Evolutionary conservation across 768 basidiomycete genomes (phyloP), one percentile per base, ranked within the genome.

Genomic region (Cubamyces lactineus): DNA sequence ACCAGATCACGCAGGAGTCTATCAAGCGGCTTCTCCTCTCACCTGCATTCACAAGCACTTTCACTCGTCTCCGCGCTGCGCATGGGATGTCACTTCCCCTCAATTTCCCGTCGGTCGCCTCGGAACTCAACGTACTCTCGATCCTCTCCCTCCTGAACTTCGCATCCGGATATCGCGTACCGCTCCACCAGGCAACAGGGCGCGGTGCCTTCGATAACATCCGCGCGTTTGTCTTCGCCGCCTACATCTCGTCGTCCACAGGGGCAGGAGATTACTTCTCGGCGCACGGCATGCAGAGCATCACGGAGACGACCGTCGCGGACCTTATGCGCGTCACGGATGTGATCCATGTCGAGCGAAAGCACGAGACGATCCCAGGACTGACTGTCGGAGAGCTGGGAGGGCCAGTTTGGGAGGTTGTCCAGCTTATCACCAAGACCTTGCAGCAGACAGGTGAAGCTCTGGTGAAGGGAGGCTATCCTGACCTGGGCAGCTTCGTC

Each of bases 151-250:
- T 94, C 16, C 80, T 96, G 38, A 94, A 94, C 72, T 92, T 95
- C 72, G 90, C 83, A 5, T 91, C 90, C 1, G 91, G 90, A 39
- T 95, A 91, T 73, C 88, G 91, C 24, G 78, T 80, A 5, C 84
- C 88, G 5, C 80, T 96, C 41, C 92, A 91, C 72, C 74, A 75
- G 15, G 84, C 85, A 58, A 88, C 88, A 2, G 85, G 87, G 15
- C 85, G 91, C 43, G 92, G 93, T 21, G 91, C 92, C 63, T 94
- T 87, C 83, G 91, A 95, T 73, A 86, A 84, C 57, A 90, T 94
- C 69, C 83, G 89, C 53, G 87, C 86, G 2, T 82, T 96, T 53
- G 79, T 84, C 30, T 85, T 94, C 68, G 82, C 86, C 15, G 75
- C 92, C 65, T 92, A 88, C 74, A 79, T 95, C 64, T 80, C 84